Conservation (phyloP, 176 grass and related monocot species). For the Typha latifolia region DNA sequence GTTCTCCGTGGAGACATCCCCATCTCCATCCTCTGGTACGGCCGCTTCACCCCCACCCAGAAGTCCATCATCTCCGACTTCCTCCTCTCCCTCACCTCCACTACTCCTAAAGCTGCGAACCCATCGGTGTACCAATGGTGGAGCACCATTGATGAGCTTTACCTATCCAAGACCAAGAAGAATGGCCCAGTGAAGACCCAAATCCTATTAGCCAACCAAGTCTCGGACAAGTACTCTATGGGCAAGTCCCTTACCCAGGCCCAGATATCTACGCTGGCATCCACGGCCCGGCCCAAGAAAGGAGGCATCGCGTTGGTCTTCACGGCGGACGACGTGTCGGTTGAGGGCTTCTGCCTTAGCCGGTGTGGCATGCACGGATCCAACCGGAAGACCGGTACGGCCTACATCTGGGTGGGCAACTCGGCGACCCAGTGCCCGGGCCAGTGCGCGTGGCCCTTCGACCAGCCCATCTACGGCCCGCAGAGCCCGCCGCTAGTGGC, state of each 20-base stretch:
- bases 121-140: conserved; percentile 57
- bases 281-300: conserved; percentile 26
- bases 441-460: conserved; percentile 43
- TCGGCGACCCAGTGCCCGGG: conserved; percentile 42
- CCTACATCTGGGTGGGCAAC: conserved; percentile 57
- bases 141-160: conserved; percentile 32
- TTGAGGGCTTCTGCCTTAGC: conserved; percentile 71
- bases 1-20: conserved; percentile 48
- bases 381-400: conserved; percentile 15
- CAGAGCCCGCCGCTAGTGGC: conserved; percentile 35
- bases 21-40: conserved; percentile 52
- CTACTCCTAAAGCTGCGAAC: background rate
- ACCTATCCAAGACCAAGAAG: conserved; percentile 29
- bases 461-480: conserved; percentile 48
- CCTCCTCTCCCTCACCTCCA: conserved; percentile 38
- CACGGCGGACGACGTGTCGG: conserved; percentile 47
- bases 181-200: conserved; percentile 14
- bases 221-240: conserved; percentile 41
- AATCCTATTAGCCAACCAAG: conserved; percentile 30
- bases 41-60: conserved; percentile 44
- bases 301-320: conserved; percentile 44
- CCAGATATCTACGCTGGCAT: conserved; percentile 35
- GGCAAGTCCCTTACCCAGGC: conserved; percentile 35
- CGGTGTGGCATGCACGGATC: conserved; percentile 42
- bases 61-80: conserved; percentile 63